Percentiles rank a stretch among this genome's conserved stretches.
Evolutionary conservation across 2,329 filamentous ascomycete genomes (phyloP).

Genomic region (Aspergillus phoenicis): DNA sequence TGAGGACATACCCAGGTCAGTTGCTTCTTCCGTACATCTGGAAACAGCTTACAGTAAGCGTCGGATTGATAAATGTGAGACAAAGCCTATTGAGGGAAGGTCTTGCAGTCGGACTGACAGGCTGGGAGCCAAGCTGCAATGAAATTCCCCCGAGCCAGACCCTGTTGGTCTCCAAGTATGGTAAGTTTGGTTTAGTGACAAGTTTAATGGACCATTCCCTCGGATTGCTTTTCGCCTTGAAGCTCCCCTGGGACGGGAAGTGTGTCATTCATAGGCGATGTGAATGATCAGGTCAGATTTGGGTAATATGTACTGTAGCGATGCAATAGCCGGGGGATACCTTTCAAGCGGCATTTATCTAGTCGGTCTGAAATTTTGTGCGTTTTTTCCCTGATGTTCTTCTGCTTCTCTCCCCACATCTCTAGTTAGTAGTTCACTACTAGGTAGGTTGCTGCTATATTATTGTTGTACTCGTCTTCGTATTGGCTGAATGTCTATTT

Average conservation of each 20-base stretch:
- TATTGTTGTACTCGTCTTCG: conserved; percentile 1
- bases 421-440: not conserved
- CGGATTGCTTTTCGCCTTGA: not conserved
- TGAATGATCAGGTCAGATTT: not conserved
- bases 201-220: conserved; percentile 13
- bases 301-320: not conserved
- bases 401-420: conserved; percentile 2
- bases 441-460: not conserved
- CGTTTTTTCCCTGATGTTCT: not conserved
- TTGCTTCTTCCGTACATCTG: not conserved
- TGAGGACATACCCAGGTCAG: not conserved
- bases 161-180: conserved; percentile 19
- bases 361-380: not conserved
- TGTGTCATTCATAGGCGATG: not conserved
- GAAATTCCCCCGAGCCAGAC: conserved; percentile 16
- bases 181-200: conserved; percentile 23
- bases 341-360: not conserved
- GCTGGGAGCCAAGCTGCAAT: conserved; percentile 9
- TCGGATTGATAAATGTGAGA: not conserved
- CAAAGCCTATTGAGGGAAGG: not conserved
- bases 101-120: not conserved
- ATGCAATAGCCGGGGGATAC: not conserved
- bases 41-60: too few species aligned
- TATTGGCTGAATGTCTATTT: conserved; percentile 5
- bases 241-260: not conserved